phyloP scores from a whole-genome alignment of 2,329 filamentous ascomycete species.

The Lachnellula hyalina region DNA sequence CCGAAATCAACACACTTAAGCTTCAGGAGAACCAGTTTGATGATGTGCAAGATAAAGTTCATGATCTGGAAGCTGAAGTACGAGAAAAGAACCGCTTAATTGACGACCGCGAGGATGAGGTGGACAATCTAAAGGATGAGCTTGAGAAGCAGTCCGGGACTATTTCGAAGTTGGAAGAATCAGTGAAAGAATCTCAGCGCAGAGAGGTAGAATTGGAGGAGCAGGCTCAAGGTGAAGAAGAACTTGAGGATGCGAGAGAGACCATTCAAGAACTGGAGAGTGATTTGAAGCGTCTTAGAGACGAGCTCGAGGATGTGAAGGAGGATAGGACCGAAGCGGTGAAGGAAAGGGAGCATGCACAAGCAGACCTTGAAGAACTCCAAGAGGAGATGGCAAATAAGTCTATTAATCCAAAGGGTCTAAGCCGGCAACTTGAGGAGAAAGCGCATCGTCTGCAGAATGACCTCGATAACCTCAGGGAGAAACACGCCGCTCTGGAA shows the following conservation, averaged over 20 bases:
- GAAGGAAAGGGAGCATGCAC: slow-evolving; percentile 51
- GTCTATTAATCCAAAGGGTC: slow-evolving; percentile 67
- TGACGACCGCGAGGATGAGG: slow-evolving; percentile 68
- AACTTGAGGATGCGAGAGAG: slow-evolving; percentile 51
- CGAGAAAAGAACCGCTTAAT: slow-evolving; percentile 70
- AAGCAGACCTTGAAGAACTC: slow-evolving; percentile 57
- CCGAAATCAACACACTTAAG: slow-evolving; percentile 45
- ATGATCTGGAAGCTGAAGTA: slow-evolving; percentile 69
- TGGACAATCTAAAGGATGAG: slow-evolving; percentile 59
- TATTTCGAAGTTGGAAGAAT: slow-evolving; percentile 51
- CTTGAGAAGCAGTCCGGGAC: slow-evolving; percentile 47
- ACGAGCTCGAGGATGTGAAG: slow-evolving; percentile 50
- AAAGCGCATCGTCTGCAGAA: slow-evolving; percentile 61
- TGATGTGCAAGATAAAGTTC: slow-evolving; percentile 66
- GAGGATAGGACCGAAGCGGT: slow-evolving; percentile 49
- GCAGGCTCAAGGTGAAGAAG: slow-evolving; percentile 46
- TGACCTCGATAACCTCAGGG: slow-evolving; percentile 52
- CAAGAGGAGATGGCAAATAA: slow-evolving; percentile 77
- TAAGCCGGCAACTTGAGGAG: slow-evolving; percentile 70
- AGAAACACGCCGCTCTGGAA: slow-evolving; percentile 39
- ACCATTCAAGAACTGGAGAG: slow-evolving; percentile 55
- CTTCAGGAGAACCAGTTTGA: slow-evolving; percentile 55
- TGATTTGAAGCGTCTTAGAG: slow-evolving; percentile 48
- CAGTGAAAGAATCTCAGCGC: slow-evolving; percentile 50
- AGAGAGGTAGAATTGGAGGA: slow-evolving; percentile 52